Conservation (phyloP, 495 filamentous ascomycete genomes). For the Penicillium parvum region DNA sequence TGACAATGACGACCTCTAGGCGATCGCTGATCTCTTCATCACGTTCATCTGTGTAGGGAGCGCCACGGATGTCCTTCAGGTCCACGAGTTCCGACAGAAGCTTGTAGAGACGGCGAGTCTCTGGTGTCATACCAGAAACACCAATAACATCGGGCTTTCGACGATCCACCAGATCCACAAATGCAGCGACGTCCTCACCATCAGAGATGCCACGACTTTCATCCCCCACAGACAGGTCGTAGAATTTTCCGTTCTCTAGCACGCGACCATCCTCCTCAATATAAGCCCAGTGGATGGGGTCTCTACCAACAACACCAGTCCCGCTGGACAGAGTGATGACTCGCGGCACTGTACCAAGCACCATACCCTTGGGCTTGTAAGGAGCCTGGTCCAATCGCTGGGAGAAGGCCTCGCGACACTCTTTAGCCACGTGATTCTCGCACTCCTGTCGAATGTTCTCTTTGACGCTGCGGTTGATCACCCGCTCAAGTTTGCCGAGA, state of each 20-base stretch:
- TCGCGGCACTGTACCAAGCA: conserved; percentile 79
- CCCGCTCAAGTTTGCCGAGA: conserved; percentile 70
- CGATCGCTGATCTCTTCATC: conserved; percentile 59
- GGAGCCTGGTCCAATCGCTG: conserved; percentile 92
- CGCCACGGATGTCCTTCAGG: conserved; percentile 65
- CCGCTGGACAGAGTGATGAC: conserved; percentile 85
- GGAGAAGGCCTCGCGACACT: conserved; percentile 78
- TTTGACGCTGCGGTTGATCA: conserved; percentile 86
- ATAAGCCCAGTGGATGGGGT: conserved; percentile 86
- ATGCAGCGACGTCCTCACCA: conserved; percentile 55
- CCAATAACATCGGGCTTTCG: conserved; percentile 86
- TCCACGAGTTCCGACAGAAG: conserved; percentile 71
- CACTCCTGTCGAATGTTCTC: conserved; percentile 87
- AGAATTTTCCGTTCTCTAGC: conserved; percentile 80
- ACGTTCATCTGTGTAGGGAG: conserved; percentile 63
- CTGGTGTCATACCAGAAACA: conserved; percentile 83
- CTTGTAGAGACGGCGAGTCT: conserved; percentile 78
- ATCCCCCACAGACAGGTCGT: conserved; percentile 69
- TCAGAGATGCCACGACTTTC: conserved; percentile 58
- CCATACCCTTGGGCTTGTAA: conserved; percentile 91
- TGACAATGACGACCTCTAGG: conserved; percentile 85
- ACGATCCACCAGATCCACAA: conserved; percentile 69
- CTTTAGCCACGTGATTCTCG: conserved; percentile 78
- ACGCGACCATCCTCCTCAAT: conserved; percentile 90
- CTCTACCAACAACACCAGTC: conserved; percentile 60